Base-by-base conservation (phyloP, 371 early-diverging fungal species). In the Mortierella sp. region DNA sequence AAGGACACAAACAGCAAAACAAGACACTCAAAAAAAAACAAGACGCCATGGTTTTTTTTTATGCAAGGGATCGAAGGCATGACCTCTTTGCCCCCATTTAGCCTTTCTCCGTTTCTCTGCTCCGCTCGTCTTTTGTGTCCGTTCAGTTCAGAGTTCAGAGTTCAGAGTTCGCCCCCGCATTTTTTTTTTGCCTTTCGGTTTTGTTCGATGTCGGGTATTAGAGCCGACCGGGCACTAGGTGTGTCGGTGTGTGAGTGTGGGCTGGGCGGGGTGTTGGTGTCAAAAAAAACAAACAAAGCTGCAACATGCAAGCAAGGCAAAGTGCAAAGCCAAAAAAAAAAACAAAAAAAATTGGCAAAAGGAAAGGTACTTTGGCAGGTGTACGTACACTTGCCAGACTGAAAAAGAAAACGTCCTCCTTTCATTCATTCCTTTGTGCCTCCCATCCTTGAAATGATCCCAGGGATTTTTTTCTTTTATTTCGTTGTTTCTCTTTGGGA, bases 51-150 rank as follows among this genome's bases (percentile, higher is more conserved):
- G 65, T 21, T 1, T 35, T 35, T 35, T 35, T 35, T 65, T 65
- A 65, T 65, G 65, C 65, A 65, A 65, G 65, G 65, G 65, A 65
- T 65, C 65, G 38, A 38, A 38, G 38, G 38, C 38, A 38, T 65
- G 65, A 38, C 65, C 65, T 21, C 35, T 18, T 54, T 11, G 27
- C 56, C n/a, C n/a, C 27, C 27, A n/a, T 51, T 51, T 21, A 51
- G 51, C 6, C 51, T 21, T 51, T 51, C 51, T 21, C 21, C 21
- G 29, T 32, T 29, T 60, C 32, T 32, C 60, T 32, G 60, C 32
- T 32, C 60, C 60, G 60, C 60, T 60, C 60, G 5, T 27, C 11
- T 60, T 16, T 16, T 60, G 16, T 60, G 32, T 60, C 60, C 60
- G 32, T 60, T 60, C 16, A 29, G 60, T 11, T 29, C 16, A 60